Evolutionary conservation across 2,329 filamentous ascomycete species (phyloP).

Genomic region (Botrytis byssoidea): DNA sequence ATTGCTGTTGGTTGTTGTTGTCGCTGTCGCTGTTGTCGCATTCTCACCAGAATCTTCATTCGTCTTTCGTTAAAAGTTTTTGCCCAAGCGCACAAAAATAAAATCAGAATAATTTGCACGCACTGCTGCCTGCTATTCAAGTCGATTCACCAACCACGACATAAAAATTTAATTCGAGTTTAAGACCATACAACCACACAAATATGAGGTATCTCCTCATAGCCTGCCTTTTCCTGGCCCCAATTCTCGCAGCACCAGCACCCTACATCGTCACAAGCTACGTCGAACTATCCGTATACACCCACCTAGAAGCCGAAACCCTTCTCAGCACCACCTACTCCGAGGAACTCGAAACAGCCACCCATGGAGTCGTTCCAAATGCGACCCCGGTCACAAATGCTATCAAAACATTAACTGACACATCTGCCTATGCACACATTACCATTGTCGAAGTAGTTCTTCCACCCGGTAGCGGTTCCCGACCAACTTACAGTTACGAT

Average conservation of each 20-base stretch:
- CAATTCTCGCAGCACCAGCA: conserved; percentile 23
- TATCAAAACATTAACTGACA: not conserved
- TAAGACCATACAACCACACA: not conserved
- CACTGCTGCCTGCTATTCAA: not conserved
- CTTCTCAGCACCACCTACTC: not conserved
- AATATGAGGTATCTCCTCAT: conserved; percentile 6
- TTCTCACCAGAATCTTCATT: not conserved
- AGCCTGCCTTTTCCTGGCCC: not conserved
- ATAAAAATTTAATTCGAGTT: not conserved
- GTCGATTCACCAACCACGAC: not conserved
- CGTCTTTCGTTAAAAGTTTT: not conserved
- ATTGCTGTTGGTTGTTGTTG: not conserved
- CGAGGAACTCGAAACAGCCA: not conserved
- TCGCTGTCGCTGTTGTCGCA: not conserved
- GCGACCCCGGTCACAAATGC: conserved; percentile 3
- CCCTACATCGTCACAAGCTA: conserved; percentile 30
- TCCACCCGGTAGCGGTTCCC: not conserved
- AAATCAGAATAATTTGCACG: not conserved
- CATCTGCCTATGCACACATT: not conserved
- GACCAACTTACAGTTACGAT: not conserved
- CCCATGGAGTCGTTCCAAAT: not conserved
- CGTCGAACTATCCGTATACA: conserved; percentile 28
- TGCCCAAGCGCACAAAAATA: not conserved
- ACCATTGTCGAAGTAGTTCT: not conserved
- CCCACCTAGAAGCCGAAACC: not conserved